phyloP scores from a whole-genome alignment of 2,329 filamentous ascomycete genomes.

The Cladosporium sp. region DNA sequence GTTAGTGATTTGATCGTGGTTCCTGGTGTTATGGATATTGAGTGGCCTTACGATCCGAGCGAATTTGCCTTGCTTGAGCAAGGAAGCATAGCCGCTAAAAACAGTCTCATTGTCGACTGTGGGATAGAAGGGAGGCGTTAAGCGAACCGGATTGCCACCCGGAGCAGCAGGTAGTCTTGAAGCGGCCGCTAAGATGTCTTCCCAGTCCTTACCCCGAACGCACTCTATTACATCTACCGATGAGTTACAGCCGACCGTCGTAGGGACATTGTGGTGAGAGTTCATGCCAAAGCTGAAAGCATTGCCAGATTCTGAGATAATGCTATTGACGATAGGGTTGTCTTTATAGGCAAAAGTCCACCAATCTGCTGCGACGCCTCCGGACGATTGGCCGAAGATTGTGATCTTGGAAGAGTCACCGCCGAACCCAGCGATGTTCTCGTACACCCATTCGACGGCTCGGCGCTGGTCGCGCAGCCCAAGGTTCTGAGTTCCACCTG shows the following conservation, averaged over 20 bases:
- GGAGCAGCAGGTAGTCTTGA: conserved; percentile 19
- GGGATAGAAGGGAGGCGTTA: conserved; percentile 28
- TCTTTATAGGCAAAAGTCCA: conserved; percentile 32
- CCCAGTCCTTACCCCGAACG: conserved; percentile 18
- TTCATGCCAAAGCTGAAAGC: conserved; percentile 44
- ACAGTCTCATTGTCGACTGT: conserved; percentile 25
- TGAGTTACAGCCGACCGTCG: conserved; percentile 37
- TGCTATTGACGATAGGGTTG: conserved; percentile 35
- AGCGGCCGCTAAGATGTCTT: conserved; percentile 18
- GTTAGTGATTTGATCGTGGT: no score
- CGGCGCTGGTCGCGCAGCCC: conserved; percentile 52
- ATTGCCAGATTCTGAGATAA: conserved; percentile 37
- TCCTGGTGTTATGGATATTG: neutral
- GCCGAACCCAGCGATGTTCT: conserved; percentile 50
- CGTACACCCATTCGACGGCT: conserved; percentile 49
- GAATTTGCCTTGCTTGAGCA: conserved; percentile 29
- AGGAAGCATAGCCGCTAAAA: conserved; percentile 25
- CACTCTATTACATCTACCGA: conserved; percentile 22
- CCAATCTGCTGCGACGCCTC: conserved; percentile 26
- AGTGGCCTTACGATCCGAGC: conserved; percentile 29
- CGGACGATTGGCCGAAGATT: conserved; percentile 28
- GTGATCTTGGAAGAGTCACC: conserved; percentile 34
- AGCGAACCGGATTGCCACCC: conserved; percentile 21
- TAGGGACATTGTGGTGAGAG: conserved; percentile 40
- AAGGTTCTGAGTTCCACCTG: conserved; percentile 39